Conservation (phyloP, 306 rosid species). For the Canavalia ensiformis region DNA sequence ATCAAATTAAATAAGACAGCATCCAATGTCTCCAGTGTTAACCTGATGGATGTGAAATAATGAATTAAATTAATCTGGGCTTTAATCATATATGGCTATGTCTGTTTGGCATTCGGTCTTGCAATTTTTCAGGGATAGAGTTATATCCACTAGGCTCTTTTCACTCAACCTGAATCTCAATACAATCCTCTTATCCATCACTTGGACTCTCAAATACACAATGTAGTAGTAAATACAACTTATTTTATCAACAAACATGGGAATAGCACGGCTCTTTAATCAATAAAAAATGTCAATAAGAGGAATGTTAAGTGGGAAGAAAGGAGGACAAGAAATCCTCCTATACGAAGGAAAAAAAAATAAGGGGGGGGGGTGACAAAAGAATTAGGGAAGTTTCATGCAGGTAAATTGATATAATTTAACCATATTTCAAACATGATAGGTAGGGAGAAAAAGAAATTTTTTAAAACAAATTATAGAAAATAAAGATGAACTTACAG, state of each 20-base stretch:
- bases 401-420: slow-evolving; percentile 30
- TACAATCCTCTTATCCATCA: slow-evolving; percentile 26
- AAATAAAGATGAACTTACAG: slow-evolving; percentile 28
- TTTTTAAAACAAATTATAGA: neutral
- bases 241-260: neutral
- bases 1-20: slow-evolving; percentile 6
- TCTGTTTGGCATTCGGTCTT: neutral
- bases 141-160: neutral
- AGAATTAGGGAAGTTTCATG: neutral
- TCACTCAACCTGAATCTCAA: slow-evolving; percentile 1
- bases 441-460: neutral
- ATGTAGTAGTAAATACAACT: neutral
- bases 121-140: neutral
- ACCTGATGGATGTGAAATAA: neutral
- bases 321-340: slow-evolving; percentile 26
- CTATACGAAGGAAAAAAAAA: neutral
- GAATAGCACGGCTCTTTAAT: neutral
- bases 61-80: neutral
- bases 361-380: neutral
- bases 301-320: slow-evolving; percentile 1
- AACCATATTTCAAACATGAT: slow-evolving; percentile 20
- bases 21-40: slow-evolving; percentile 25
- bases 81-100: slow-evolving; percentile 5
- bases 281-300: neutral
- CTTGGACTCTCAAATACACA: neutral